Base-by-base conservation (phyloP, 768 basidiomycete species). In the Boletus subparvulus region DNA sequence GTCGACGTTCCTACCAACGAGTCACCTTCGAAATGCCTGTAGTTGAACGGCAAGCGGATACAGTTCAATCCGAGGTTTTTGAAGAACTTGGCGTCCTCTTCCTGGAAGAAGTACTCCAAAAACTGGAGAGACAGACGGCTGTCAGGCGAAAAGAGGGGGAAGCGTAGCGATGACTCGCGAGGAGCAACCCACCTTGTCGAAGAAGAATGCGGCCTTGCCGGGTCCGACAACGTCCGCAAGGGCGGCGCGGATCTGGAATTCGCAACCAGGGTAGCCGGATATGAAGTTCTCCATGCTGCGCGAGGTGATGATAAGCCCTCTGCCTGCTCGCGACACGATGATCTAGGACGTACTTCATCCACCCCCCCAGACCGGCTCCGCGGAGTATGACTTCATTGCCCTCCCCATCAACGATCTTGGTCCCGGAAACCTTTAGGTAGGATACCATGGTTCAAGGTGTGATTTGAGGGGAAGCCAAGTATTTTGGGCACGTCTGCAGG, bases 31-130 rank as follows among this genome's bases (percentile, higher is more conserved):
- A 90, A 88, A 62, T 88, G 85, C 33, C 78, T 79, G 65, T 91
- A 90, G 67, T 88, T 90, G 72, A 91, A 83, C 1, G 88, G 79
- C 21, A 90, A 69, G 6, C 91, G 85, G 50, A 92, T 86, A 65
- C 85, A 89, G 74, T 93, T 94, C 52, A 94, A 71, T 3, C 88
- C 90, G 10, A 92, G 81, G 52, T 80, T 84, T 61, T 85, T 87
- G 78, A 88, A 92, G 75, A 90, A 90, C 47, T 76, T 74, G 17
- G 89, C 89, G 63, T 92, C 92, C 36, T 77, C 76, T 21, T 89
- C 88, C 51, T 79, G 76, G 77, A 92, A 94, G 76, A 92, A 93
- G 67, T 91, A 85, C 68, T 92, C 87, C 13, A 92, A 77, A 71
- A 92, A 90, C 88, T 91, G 26, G 24, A 28, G 17, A 37, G 26